Conservation (phyloP, 2,329 filamentous ascomycete genomes). For the Fusarium sp. region DNA sequence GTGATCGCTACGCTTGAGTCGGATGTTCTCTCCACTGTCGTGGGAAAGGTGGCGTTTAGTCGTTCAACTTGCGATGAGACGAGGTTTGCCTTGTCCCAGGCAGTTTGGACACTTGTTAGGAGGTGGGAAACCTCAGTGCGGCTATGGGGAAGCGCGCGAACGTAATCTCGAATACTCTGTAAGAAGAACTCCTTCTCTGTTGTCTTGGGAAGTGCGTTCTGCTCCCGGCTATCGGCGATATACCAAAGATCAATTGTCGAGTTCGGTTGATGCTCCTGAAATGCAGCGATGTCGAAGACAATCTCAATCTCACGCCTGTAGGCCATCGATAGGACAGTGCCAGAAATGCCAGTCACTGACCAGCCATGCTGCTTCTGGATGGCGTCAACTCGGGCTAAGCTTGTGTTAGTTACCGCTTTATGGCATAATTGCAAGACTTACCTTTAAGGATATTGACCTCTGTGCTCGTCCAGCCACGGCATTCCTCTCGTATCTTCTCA, state of each 20-base stretch:
- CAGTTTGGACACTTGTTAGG: constrained; percentile 67
- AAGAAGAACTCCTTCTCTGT: constrained; percentile 81
- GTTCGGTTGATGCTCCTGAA: constrained; percentile 61
- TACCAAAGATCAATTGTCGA: constrained; percentile 77
- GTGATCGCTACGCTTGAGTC: constrained; percentile 74
- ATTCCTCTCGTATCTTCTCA: constrained; percentile 86
- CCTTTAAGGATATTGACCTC: constrained; percentile 86
- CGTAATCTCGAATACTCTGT: constrained; percentile 75
- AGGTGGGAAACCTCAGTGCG: constrained; percentile 68
- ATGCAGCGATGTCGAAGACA: constrained; percentile 75
- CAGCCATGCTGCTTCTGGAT: constrained; percentile 77
- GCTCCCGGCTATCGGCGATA: constrained; percentile 68
- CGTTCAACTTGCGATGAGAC: constrained; percentile 71
- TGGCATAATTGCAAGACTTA: constrained; percentile 50
- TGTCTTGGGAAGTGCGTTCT: constrained; percentile 66
- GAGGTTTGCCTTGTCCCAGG: constrained; percentile 73
- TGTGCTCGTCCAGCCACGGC: constrained; percentile 85
- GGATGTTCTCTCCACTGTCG: constrained; percentile 70
- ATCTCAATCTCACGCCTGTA: constrained; percentile 80
- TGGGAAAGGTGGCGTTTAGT: constrained; percentile 73
- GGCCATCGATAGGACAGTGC: constrained; percentile 75
- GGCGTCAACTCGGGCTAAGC: constrained; percentile 69
- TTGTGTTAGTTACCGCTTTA: constrained; percentile 51
- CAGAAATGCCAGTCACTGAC: constrained; percentile 74
- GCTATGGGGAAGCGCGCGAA: constrained; percentile 70